Evolutionary conservation across 257 asterid species (phyloP).

Genomic region (Plantago elongata): DNA sequence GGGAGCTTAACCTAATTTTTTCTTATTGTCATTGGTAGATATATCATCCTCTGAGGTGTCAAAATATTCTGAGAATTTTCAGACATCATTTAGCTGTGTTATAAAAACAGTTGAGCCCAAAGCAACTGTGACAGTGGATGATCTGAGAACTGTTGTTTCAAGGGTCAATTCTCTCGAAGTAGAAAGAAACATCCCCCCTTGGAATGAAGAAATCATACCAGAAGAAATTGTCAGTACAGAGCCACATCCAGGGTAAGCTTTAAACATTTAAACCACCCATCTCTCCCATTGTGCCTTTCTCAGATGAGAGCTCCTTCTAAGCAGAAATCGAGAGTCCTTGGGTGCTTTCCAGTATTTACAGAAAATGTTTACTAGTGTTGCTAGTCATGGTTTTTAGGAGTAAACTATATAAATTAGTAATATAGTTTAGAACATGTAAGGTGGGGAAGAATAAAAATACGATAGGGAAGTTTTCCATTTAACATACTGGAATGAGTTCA

Average conservation of each 20-base stretch:
- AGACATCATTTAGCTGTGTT: slow-evolving; percentile 71
- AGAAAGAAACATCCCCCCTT: slow-evolving; percentile 49
- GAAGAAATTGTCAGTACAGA: slow-evolving; percentile 68
- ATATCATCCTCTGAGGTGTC: slow-evolving; percentile 81
- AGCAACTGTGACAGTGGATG: slow-evolving; percentile 66
- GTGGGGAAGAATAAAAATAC: too few relatives aligned
- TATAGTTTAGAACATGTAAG: too few relatives aligned
- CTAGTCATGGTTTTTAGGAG: too few relatives aligned
- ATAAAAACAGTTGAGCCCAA: slow-evolving; percentile 92
- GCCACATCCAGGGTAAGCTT: slow-evolving; percentile 80
- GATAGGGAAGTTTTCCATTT: too few relatives aligned
- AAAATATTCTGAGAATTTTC: slow-evolving; percentile 64
- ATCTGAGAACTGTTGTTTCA: slow-evolving; percentile 52
- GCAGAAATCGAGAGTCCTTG: slow-evolving; percentile 10
- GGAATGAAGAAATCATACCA: slow-evolving; percentile 87
- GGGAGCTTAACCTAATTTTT: slow-evolving; percentile 4
- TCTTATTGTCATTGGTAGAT: slow-evolving; percentile 39
- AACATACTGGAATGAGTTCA: too few relatives aligned
- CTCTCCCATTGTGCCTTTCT: neutral
- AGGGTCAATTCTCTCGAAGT: slow-evolving; percentile 66
- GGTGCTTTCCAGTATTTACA: too few relatives aligned
- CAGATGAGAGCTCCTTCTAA: slow-evolving; percentile 6
- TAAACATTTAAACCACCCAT: neutral
- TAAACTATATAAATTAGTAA: too few relatives aligned
- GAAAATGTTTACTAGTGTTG: too few relatives aligned